Conservation (phyloP, 768 basidiomycete species). For the Trametes punicea region DNA sequence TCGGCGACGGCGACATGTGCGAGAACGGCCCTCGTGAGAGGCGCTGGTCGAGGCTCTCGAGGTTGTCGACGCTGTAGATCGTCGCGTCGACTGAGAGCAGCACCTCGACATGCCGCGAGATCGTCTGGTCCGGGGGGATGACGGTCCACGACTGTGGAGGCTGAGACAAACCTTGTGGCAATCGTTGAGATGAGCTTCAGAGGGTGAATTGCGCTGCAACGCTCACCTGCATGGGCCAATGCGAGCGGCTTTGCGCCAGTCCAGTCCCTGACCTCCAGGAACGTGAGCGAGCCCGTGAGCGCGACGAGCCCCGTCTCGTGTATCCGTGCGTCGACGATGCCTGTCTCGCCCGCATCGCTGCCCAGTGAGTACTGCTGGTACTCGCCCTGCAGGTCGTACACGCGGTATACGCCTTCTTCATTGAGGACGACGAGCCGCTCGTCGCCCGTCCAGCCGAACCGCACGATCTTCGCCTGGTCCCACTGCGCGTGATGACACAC, state of each 20-base stretch:
- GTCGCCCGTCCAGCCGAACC: slow-evolving; percentile 81
- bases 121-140: slow-evolving; percentile 85
- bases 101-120: slow-evolving; percentile 88
- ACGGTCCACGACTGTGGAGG: slow-evolving; percentile 85
- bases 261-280: slow-evolving; percentile 91
- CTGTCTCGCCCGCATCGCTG: slow-evolving; percentile 74
- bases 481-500: slow-evolving; percentile 50
- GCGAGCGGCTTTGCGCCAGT: slow-evolving; percentile 69
- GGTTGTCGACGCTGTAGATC: slow-evolving; percentile 81
- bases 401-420: slow-evolving; percentile 87
- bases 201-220: background rate
- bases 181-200: background rate
- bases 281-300: slow-evolving; percentile 66
- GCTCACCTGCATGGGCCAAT: slow-evolving; percentile 72
- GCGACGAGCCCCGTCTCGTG: slow-evolving; percentile 88
- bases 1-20: slow-evolving; percentile 86
- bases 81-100: slow-evolving; percentile 78
- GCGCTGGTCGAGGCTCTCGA: slow-evolving; percentile 86
- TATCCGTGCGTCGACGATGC: slow-evolving; percentile 81
- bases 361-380: slow-evolving; percentile 86
- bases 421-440: slow-evolving; percentile 83
- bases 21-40: slow-evolving; percentile 86
- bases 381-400: slow-evolving; percentile 85
- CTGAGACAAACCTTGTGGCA: slow-evolving; percentile 59
- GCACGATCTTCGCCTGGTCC: slow-evolving; percentile 82